Conservation (phyloP, 257 asterid species). For the Buddleja alternifolia region DNA sequence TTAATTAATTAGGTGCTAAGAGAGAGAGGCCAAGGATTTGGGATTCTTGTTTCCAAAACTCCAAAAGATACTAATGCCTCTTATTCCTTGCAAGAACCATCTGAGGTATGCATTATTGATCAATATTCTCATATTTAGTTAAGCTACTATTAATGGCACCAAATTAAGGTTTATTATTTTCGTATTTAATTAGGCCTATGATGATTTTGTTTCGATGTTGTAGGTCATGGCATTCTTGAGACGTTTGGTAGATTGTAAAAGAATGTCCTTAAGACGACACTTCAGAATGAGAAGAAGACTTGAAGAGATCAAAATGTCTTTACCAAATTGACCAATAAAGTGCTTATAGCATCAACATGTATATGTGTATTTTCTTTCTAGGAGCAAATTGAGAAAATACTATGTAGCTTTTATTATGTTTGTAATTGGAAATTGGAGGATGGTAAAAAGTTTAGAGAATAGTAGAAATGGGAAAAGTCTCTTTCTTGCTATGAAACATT, state of each 20-base stretch:
- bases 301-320: conserved; percentile 50
- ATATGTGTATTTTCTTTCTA: conserved; percentile 34
- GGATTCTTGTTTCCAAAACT: conserved; percentile 77
- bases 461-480: conserved; percentile 12
- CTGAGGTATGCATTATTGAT: conserved; percentile 60
- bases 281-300: conserved; percentile 49
- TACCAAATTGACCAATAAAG: conserved; percentile 38
- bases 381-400: conserved; percentile 21
- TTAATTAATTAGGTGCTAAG: conserved; percentile 39
- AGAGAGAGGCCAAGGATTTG: conserved; percentile 80
- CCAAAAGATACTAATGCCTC: conserved; percentile 87
- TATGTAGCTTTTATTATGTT: conserved; percentile 16
- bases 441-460: not conserved
- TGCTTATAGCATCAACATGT: conserved; percentile 15
- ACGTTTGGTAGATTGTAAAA: conserved; percentile 75
- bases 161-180: not conserved
- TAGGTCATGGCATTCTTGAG: conserved; percentile 77
- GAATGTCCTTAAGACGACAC: conserved; percentile 41
- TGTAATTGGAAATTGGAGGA: conserved; percentile 24
- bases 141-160: not conserved
- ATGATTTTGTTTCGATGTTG: not conserved
- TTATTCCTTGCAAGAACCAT: conserved; percentile 77
- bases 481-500: conserved; percentile 32
- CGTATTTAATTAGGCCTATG: not conserved
- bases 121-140: not conserved